Evolutionary conservation across 176 grass and related monocot species (phyloP), one percentile per base, ranked within the genome.

Genomic region (Aegilops longissima): DNA sequence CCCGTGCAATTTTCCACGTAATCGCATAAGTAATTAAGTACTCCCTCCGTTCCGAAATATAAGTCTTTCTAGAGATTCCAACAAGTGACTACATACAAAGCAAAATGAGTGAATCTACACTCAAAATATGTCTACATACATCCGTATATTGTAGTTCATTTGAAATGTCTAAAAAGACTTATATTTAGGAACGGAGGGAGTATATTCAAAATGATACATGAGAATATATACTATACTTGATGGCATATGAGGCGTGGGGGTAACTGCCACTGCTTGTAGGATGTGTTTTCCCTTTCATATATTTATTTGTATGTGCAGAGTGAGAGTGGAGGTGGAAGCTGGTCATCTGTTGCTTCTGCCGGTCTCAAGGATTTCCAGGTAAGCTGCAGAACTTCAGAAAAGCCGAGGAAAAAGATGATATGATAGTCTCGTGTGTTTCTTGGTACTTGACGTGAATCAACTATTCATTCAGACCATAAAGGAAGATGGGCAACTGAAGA

Each of bases 311-410:
- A 47, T 56, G 47, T 77, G 34, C 92, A 98, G 96, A 81, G 36
- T 70, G 86, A 94, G 96, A 81, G 36, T 70, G 86, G 91, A 80
- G 82, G 72, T 84, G 83, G 90, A 89, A 94, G 79, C 72, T 95
- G 93, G 96, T 91, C 90, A 9, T 92, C 72, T 86, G 76, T 93
- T 86, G 86, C 73, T 87, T 93, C 90, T 79, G 66, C 71, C 44
- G 96, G 96, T 82, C 88, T 95, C 14, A 90, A 92, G 89, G 96
- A 85, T 67, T 78, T 92, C 40, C 96, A 98, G 91, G 96, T 98
- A 77, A 86, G 87, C 70, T 85, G 45, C 68, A 88, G 65, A 84
- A 79, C 56, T 3, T 81, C 33, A 63, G 12, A 39, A 81, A 16
- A 61, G 36, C 18, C 0, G 12, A 85, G 34, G 34, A 61, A 49